Base-by-base conservation (phyloP, 139 green algal species). In the Limnomonas spitsbergensis region DNA sequence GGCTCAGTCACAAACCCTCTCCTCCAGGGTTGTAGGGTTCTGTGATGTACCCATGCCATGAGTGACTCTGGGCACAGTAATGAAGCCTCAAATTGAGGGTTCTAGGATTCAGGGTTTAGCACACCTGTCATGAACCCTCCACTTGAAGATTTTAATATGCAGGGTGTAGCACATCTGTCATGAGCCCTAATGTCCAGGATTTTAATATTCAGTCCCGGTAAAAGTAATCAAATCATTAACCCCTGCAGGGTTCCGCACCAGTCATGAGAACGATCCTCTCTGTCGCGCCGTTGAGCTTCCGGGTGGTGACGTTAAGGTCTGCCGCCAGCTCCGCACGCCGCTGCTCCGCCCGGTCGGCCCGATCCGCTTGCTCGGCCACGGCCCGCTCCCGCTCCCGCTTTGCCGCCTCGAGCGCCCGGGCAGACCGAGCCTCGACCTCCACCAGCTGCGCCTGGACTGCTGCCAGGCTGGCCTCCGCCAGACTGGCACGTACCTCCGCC, bases 191-290 rank as follows among this genome's bases (percentile, higher is more conserved):
- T n/a, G n/a, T n/a, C n/a, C n/a, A n/a, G n/a, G n/a, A n/a, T n/a
- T n/a, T n/a, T n/a, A n/a, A n/a, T n/a, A n/a, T n/a, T n/a, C n/a
- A n/a, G n/a, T n/a, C n/a, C n/a, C n/a, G n/a, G n/a, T n/a, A n/a
- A n/a, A n/a, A n/a, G n/a, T n/a, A n/a, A n/a, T n/a, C n/a, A n/a
- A n/a, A n/a, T n/a, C n/a, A n/a, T n/a, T n/a, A n/a, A n/a, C n/a
- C n/a, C n/a, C n/a, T n/a, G n/a, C n/a, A n/a, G n/a, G n/a, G n/a
- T 24, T 70, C 14, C 81, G 0, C 47, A 87, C 82, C 82, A 40
- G 82, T 83, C n/a, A 79, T 53, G 1, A 77, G 7, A 35, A 87
- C 82, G 47, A 83, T 87, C 40, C 82, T 75, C 69, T 84, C 78
- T 26, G 78, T 87, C 26, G 76, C 56, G 7, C 66, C 37, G 3